phyloP scores from a whole-genome alignment of 495 filamentous ascomycete genomes.

The Trypethelium eluteriae region DNA sequence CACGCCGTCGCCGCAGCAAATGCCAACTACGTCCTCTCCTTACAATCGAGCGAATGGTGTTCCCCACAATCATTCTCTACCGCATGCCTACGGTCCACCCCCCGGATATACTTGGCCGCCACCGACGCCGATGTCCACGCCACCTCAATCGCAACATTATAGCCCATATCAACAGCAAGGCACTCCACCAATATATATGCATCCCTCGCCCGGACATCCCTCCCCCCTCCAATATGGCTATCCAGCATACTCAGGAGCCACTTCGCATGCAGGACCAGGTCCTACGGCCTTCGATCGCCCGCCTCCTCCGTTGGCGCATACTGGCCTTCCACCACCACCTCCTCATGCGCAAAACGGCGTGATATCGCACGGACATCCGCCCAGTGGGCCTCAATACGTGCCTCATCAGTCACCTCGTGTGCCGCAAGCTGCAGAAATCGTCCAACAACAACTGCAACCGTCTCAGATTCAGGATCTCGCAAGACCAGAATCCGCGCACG shows the following conservation, averaged over 20 bases:
- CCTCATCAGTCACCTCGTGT: neutral
- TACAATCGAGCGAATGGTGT: constrained; percentile 12
- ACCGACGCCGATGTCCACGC: constrained; percentile 28
- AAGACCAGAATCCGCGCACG: neutral
- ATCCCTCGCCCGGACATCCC: constrained; percentile 24
- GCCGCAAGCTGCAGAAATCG: neutral
- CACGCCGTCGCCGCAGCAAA: constrained; percentile 45
- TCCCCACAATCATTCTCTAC: constrained; percentile 35
- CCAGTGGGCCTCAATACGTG: neutral
- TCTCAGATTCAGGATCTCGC: neutral
- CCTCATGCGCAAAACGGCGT: constrained; percentile 21
- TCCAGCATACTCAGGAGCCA: neutral
- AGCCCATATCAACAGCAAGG: constrained; percentile 23
- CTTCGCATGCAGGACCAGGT: neutral
- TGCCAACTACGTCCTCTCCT: constrained; percentile 32
- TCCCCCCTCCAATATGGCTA: constrained; percentile 19
- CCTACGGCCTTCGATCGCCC: constrained; percentile 29
- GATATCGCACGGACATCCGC: neutral
- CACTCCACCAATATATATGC: constrained; percentile 26
- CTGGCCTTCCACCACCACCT: constrained; percentile 29
- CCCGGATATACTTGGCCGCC: constrained; percentile 32
- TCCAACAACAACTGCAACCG: neutral
- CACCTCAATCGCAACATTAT: constrained; percentile 25
- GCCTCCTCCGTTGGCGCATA: constrained; percentile 28
- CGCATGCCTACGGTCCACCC: constrained; percentile 38